Conservation (phyloP, 2,329 filamentous ascomycete genomes). For the Aspergillus aculeatus region DNA sequence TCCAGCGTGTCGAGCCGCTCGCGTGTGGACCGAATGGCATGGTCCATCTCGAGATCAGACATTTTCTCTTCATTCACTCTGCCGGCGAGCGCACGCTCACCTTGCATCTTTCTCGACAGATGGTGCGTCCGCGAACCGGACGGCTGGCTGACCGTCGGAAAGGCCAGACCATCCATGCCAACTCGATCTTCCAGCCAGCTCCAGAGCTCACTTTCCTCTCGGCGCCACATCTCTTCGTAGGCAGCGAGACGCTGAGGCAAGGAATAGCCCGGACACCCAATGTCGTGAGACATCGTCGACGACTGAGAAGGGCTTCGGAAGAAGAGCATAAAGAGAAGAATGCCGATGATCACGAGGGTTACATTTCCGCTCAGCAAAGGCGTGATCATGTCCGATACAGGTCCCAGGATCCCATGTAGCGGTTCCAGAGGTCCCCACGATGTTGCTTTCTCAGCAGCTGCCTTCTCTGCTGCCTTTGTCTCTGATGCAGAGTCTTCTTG, state of each 20-base stretch:
- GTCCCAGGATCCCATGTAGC: slow-evolving; percentile 66
- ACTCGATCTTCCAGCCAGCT: slow-evolving; percentile 88
- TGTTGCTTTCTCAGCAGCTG: slow-evolving; percentile 42
- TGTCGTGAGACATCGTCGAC: slow-evolving; percentile 35
- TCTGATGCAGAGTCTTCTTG: slow-evolving; percentile 41
- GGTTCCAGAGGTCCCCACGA: slow-evolving; percentile 84
- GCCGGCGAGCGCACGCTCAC: slow-evolving; percentile 52
- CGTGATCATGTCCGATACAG: slow-evolving; percentile 66
- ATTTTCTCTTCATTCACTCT: slow-evolving; percentile 65
- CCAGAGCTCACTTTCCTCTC: slow-evolving; percentile 87
- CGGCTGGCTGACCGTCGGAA: slow-evolving; percentile 33
- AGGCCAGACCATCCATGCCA: slow-evolving; percentile 61
- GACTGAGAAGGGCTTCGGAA: slow-evolving; percentile 52
- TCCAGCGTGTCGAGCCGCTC: slow-evolving; percentile 78
- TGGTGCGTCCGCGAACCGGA: slow-evolving; percentile 45
- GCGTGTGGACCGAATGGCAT: slow-evolving; percentile 83
- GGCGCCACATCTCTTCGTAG: slow-evolving; percentile 90
- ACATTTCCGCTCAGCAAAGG: slow-evolving; percentile 75
- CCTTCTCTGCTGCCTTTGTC: slow-evolving; percentile 43
- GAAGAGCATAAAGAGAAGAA: slow-evolving; percentile 73
- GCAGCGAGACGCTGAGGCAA: slow-evolving; percentile 70
- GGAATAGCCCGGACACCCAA: slow-evolving; percentile 41
- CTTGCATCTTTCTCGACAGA: slow-evolving; percentile 31
- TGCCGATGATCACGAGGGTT: slow-evolving; percentile 70
- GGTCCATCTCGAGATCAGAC: slow-evolving; percentile 70